phyloP scores from a whole-genome alignment of 2,329 filamentous ascomycete genomes.

The Fusarium lateritium region DNA sequence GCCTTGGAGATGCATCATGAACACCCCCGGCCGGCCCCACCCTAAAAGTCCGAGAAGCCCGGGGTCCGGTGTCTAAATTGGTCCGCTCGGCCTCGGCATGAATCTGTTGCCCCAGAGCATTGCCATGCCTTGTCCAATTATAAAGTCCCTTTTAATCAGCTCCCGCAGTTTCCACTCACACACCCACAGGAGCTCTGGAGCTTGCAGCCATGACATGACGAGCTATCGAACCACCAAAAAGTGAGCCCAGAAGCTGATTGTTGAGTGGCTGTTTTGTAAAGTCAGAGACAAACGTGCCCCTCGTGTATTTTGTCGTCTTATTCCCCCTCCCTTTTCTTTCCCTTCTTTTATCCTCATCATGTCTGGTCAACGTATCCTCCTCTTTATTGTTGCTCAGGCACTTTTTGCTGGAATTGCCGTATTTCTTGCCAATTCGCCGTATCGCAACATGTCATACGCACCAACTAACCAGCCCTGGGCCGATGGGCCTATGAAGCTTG shows the following conservation, averaged over 20 bases:
- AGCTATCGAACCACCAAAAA: conserved; percentile 44
- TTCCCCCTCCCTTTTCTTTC: background rate
- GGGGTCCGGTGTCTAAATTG: conserved; percentile 33
- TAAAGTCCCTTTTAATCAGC: conserved; percentile 39
- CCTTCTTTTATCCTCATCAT: conserved; percentile 33
- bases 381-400: conserved; percentile 50
- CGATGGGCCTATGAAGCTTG: conserved; percentile 67
- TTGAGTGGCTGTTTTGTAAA: conserved; percentile 34
- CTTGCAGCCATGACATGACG: conserved; percentile 39
- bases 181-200: conserved; percentile 34
- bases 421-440: conserved; percentile 55
- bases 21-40: conserved; percentile 37
- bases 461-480: conserved; percentile 62
- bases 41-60: conserved; percentile 28
- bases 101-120: conserved; percentile 8
- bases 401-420: conserved; percentile 50
- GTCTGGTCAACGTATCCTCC: conserved; percentile 39
- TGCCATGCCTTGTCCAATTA: conserved; percentile 24
- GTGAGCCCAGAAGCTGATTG: conserved; percentile 38
- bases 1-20: conserved; percentile 5
- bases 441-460: conserved; percentile 51
- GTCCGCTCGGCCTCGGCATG: conserved; percentile 27
- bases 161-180: conserved; percentile 22
- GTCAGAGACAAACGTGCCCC: conserved; percentile 33
- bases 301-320: conserved; percentile 13